phyloP scores from a whole-genome alignment of 106 monocot genomes.

The Dendrobium catenatum region DNA sequence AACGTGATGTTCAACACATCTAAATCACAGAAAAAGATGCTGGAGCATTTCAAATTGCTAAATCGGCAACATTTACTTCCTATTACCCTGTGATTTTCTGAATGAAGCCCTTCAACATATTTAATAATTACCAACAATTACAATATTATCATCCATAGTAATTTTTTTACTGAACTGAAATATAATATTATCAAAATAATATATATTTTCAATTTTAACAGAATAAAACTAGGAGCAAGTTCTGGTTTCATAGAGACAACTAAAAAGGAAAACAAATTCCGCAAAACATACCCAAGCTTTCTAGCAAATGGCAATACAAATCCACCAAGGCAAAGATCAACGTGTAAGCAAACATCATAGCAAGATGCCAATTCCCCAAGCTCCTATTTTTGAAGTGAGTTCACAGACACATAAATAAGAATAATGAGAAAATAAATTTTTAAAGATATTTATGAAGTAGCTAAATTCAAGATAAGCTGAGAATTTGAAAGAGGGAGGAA shows the following conservation, averaged over 20 bases:
- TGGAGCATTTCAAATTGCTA: background rate
- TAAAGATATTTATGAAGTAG: background rate
- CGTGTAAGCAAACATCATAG: slow-evolving; percentile 78
- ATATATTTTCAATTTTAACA: background rate
- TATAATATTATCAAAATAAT: background rate
- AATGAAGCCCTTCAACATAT: background rate
- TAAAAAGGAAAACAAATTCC: background rate
- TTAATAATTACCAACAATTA: background rate
- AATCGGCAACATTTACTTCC: background rate
- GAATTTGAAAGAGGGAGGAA: background rate
- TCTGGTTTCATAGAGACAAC: background rate
- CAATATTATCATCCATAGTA: background rate
- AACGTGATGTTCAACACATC: background rate
- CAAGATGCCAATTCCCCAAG: slow-evolving; percentile 76
- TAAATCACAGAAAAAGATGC: background rate
- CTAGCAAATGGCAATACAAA: slow-evolving; percentile 99
- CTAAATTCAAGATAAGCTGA: background rate
- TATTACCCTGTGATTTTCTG: background rate
- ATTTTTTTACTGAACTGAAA: background rate
- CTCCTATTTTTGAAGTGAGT: slow-evolving; percentile 39
- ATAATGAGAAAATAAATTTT: background rate
- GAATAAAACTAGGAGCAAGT: background rate
- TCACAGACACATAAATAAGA: background rate
- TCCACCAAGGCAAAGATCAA: slow-evolving; percentile 96
- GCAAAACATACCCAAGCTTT: slow-evolving; percentile 78